Base-by-base conservation (phyloP, 371 early-diverging fungal species). In the Rhizopus sp. region DNA sequence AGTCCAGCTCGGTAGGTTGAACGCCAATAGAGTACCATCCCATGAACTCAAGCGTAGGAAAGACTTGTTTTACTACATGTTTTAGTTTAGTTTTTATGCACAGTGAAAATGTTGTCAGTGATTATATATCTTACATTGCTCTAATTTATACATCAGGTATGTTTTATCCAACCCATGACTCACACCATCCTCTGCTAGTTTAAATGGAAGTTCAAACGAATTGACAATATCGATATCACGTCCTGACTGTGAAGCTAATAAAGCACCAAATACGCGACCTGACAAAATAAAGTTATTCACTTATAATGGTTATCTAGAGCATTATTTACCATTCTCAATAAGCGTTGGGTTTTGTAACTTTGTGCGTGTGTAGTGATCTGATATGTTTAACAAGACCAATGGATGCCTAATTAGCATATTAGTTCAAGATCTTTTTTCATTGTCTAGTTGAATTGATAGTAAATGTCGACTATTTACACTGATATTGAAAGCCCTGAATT, bases 1-100 rank as follows among this genome's bases (percentile, higher is more conserved):
- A 66, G 41, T 92, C 91, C 6, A 70, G 34, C 46, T 75, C 72
- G 4, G 87, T 77, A 15, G 90, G 91, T 7, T 62, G 61, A 2
- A 73, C 45, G 9, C 92, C 92, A 16, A 88, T 70, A 3, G 88
- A 71, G 55, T 94, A 94, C 94, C 94, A 94, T 1, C 94, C 94
- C 61, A 94, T 78, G 51, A 93, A 82, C 51, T 94, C 94, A 41
- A 87, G 84, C 13, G 81, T 74, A 2, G 92, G 92, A 66, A 92
- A 94, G 30, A 94, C 94, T 68, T 91, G 91, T 40, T 84, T 83
- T 64, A 88, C 93, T 93, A 60, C 12, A 40, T n/a, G 35, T 13
- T 3, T 15, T 10, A 15, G 31, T 42, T 50, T 33, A 38, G n/a
- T 34, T 47, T 45, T 55, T 13, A 45, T 23, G 32, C 33, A 12